Evolutionary conservation across 768 basidiomycete species (phyloP).

Genomic region (Boletellus ananas): DNA sequence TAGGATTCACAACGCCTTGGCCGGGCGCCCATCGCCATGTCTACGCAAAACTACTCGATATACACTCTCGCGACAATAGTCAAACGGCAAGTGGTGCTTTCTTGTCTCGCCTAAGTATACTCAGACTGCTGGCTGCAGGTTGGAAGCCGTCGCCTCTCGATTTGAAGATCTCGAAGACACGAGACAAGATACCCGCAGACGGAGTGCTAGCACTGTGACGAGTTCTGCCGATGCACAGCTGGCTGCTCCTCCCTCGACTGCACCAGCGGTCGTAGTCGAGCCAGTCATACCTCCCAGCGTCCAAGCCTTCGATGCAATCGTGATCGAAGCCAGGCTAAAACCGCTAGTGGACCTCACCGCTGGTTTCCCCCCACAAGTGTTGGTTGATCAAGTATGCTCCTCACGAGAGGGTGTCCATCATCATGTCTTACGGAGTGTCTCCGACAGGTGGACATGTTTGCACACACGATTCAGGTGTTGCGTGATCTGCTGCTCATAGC

Average conservation of each 20-base stretch:
- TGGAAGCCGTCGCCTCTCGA: constrained; percentile 90
- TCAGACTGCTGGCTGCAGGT: constrained; percentile 40
- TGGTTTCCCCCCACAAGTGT: constrained; percentile 60
- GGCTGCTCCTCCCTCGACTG: constrained; percentile 30
- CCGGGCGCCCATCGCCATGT: constrained; percentile 16
- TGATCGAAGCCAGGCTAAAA: constrained; percentile 71
- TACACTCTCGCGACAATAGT: constrained; percentile 79
- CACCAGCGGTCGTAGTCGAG: constrained; percentile 36
- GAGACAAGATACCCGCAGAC: constrained; percentile 24
- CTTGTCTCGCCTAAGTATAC: constrained; percentile 2
- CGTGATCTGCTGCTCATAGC: constrained; percentile 66
- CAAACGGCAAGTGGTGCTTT: constrained; percentile 56
- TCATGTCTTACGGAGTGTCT: constrained; percentile 4
- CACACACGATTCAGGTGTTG: constrained; percentile 63
- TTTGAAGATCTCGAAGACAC: constrained; percentile 86
- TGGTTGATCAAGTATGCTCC: constrained; percentile 72
- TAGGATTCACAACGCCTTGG: neutral
- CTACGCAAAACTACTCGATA: constrained; percentile 46
- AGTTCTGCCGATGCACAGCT: constrained; percentile 23
- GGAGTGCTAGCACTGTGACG: constrained; percentile 30
- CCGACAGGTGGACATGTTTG: constrained; percentile 62
- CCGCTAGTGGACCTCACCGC: constrained; percentile 72
- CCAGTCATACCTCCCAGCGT: constrained; percentile 55
- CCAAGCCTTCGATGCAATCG: constrained; percentile 65
- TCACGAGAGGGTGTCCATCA: neutral